Evolutionary conservation across 257 asterid genomes (phyloP).

Genomic region (Orobanche coerulescens): DNA sequence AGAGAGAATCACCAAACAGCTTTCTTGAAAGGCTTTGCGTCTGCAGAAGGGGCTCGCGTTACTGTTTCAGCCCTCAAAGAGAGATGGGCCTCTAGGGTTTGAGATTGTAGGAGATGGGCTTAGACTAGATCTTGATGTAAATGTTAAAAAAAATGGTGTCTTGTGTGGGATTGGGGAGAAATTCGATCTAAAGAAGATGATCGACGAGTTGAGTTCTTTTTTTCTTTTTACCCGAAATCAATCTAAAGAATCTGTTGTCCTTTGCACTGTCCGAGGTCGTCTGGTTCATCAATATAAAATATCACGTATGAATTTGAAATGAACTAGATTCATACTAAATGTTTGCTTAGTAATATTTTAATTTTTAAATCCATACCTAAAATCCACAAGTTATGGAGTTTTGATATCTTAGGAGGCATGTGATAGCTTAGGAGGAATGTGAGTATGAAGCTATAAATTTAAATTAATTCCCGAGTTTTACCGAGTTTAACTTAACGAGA

Average conservation of each 20-base stretch:
- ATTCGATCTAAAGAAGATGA: conserved; percentile 67
- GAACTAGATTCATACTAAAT: too few species aligned
- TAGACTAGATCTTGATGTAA: conserved; percentile 38
- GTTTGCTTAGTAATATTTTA: too few species aligned
- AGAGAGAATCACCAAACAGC: conserved; percentile 25
- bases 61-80: conserved; percentile 38
- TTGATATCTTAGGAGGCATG: too few species aligned
- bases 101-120: conserved; percentile 40
- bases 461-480: too few species aligned
- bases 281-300: too few species aligned
- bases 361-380: too few species aligned
- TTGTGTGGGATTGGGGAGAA: conserved; percentile 38
- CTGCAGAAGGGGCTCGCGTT: conserved; percentile 22
- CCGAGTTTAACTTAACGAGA: too few species aligned
- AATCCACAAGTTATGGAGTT: too few species aligned
- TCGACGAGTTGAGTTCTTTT: conserved; percentile 57
- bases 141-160: conserved; percentile 42
- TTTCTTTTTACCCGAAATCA: conserved; percentile 60
- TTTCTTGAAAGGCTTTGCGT: conserved; percentile 23
- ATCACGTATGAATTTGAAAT: too few species aligned
- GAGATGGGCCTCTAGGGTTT: conserved; percentile 34
- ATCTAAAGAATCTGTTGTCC: conserved; percentile 70
- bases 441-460: too few species aligned
- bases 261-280: conserved; percentile 83
- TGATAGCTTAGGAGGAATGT: too few species aligned